These are phyloP conservation scores for Papiliotrema laurentii DNA, from an alignment of 1,284 basidiomycete genomes.

Conservation along the genomic window DNA sequence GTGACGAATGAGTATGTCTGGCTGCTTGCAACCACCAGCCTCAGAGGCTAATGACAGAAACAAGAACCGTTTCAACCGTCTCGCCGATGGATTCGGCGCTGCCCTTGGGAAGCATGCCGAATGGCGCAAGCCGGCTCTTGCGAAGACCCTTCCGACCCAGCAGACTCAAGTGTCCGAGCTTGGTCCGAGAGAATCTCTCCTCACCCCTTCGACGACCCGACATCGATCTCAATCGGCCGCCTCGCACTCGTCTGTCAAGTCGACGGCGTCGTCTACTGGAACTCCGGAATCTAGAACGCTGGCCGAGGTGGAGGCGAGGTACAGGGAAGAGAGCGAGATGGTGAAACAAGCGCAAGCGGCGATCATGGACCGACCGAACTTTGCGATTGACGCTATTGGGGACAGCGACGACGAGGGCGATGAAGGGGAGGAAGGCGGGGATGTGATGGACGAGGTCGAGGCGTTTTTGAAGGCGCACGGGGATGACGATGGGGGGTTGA, in stretches of 20 bases:
- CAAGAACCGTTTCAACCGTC: slow-evolving; percentile 46
- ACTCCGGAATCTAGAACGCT: slow-evolving; percentile 27
- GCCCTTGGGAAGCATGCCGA: slow-evolving; percentile 76
- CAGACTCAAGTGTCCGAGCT: slow-evolving; percentile 60
- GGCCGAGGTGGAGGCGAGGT: slow-evolving; percentile 37
- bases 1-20: slow-evolving; percentile 63
- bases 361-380: slow-evolving; percentile 81
- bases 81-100: slow-evolving; percentile 89
- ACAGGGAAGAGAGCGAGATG: slow-evolving; percentile 51
- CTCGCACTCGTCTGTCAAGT: slow-evolving; percentile 47
- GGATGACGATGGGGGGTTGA: slow-evolving; percentile 70
- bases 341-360: slow-evolving; percentile 75
- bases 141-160: slow-evolving; percentile 66
- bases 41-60: slow-evolving; percentile 22
- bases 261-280: slow-evolving; percentile 53
- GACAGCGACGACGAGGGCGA: slow-evolving; percentile 66
- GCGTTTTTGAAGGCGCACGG: slow-evolving; percentile 74
- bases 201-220: slow-evolving; percentile 50
- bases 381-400: slow-evolving; percentile 86
- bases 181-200: slow-evolving; percentile 77
- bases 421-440: slow-evolving; percentile 59
- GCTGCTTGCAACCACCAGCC: background rate
- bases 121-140: slow-evolving; percentile 66
- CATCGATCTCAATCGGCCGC: slow-evolving; percentile 31
- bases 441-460: slow-evolving; percentile 85